These are phyloP conservation scores for Trichoderma brevicompactum DNA, from an alignment of 2,329 filamentous ascomycete genomes.

Conservation along the genomic window DNA sequence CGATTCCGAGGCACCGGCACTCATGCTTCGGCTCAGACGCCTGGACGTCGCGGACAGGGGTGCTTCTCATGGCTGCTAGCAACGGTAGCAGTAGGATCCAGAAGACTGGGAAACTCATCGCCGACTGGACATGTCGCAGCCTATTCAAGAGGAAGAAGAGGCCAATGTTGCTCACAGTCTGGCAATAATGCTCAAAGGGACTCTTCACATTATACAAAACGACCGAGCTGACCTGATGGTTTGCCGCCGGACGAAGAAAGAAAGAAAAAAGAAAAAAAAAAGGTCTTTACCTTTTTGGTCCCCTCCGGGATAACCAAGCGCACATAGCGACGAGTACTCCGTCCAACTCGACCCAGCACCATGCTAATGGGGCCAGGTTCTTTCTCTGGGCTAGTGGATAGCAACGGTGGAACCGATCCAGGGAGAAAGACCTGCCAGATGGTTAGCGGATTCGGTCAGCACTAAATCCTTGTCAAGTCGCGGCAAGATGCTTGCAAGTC, in stretches of 20 bases:
- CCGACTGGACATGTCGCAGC: neutral
- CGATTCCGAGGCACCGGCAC: conserved; percentile 30
- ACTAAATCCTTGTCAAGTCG: conserved; percentile 28
- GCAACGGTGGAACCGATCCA: conserved; percentile 23
- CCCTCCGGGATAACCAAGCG: neutral
- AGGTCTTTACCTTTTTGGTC: neutral
- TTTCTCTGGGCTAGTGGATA: conserved; percentile 12
- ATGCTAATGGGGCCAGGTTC: neutral
- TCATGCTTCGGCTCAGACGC: conserved; percentile 20
- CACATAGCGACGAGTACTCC: too few species aligned
- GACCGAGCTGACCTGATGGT: neutral
- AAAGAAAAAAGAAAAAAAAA: too few species aligned
- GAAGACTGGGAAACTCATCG: neutral
- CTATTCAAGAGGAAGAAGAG: neutral
- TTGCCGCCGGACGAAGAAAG: neutral
- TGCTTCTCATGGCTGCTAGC: neutral
- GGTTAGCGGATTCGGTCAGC: conserved; percentile 28
- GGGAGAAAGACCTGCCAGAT: conserved; percentile 28
- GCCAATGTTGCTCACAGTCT: neutral
- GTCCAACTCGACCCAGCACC: neutral
- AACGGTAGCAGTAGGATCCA: neutral
- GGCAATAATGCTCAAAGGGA: neutral
- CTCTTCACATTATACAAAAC: neutral
- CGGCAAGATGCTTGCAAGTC: conserved; percentile 29
- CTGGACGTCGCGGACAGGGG: conserved; percentile 16